Conservation (phyloP, 2,329 filamentous ascomycete genomes). For the Coleophoma crateriformis region DNA sequence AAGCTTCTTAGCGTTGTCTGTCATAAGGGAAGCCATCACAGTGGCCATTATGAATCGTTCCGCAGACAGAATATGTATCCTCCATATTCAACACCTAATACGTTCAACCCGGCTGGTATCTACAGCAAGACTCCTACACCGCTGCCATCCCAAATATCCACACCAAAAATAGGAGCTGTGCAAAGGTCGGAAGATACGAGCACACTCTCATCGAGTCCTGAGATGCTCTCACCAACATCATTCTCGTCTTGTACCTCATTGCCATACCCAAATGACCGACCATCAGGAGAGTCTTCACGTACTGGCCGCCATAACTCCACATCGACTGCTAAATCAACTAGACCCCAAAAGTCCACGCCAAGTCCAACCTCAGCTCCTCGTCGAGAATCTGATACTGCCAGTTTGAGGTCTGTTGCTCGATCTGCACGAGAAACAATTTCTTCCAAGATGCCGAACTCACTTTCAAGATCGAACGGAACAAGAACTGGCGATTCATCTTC, state of each 20-base stretch:
- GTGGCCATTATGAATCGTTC: slow-evolving; percentile 96
- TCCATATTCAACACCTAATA: slow-evolving; percentile 77
- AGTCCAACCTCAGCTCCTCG: slow-evolving; percentile 18
- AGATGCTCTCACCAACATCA: slow-evolving; percentile 20
- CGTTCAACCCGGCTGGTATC: slow-evolving; percentile 69
- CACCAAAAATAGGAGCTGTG: slow-evolving; percentile 27
- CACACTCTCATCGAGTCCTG: slow-evolving; percentile 20
- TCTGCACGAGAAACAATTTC: slow-evolving; percentile 48
- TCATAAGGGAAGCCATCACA: slow-evolving; percentile 93
- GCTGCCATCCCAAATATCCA: slow-evolving; percentile 18
- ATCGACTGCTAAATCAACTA: slow-evolving; percentile 5
- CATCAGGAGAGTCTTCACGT: slow-evolving; percentile 6
- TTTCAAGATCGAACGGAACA: slow-evolving; percentile 8
- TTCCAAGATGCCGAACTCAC: slow-evolving; percentile 25
- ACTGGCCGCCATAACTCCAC: slow-evolving; percentile 5
- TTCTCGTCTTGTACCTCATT: slow-evolving; percentile 19
- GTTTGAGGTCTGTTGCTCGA: slow-evolving; percentile 49
- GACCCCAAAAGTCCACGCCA: slow-evolving; percentile 7
- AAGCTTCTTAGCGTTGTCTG: slow-evolving; percentile 82
- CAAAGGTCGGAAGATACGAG: slow-evolving; percentile 21
- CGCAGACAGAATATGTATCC: slow-evolving; percentile 74
- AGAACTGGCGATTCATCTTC: background rate
- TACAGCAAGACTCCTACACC: slow-evolving; percentile 38
- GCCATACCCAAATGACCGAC: slow-evolving; percentile 10
- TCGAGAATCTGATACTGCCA: slow-evolving; percentile 41